Evolutionary conservation across 2,329 filamentous ascomycete species (phyloP), one percentile per base, ranked within the genome.

Genomic region (Hypoxylon sp.): DNA sequence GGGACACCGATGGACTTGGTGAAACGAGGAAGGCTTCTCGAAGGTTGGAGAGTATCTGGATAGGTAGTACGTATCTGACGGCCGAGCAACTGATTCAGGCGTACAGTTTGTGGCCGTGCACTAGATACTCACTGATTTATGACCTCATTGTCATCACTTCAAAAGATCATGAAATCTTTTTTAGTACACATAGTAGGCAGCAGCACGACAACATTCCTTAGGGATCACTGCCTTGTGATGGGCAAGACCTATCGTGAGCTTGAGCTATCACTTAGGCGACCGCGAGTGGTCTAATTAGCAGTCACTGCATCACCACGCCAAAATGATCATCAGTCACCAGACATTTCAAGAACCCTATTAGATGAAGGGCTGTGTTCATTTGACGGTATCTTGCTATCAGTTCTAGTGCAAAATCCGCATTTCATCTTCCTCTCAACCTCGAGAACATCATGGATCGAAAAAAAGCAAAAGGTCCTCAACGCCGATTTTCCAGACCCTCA

Each of bases 401-500:
- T 68, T 63, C 34, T 53, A 30, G 46, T 59, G 45, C 46, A 63
- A 55, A 51, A 28, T 52, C 57, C 60, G 48, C 53, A 41, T 34
- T 55, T 65, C 25, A 41, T 48, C 25, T 32, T 34, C 60, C 65
- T 65, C 68, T 60, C 52, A 57, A 38, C 56, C 23, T 64, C 48
- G 50, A 57, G n/a, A 55, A 55, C 21, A 14, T 71, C 59, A 49
- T 67, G 52, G 50, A 59, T 25, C 62, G 59, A 66, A 43, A 45
- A 65, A 68, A 65, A 62, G 19, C 56, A 61, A 62, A 63, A 65
- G 21, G 52, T 55, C 75, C 73, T 66, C 60, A 75, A 76, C 75
- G 75, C 75, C 75, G 34, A 66, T 75, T 75, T 74, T 73, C 72
- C 70, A 57, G 62, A 51, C 66, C 72, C 65, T 60, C 48, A 28